Conservation (phyloP, 1,284 basidiomycete species). For the Caloboletus firmus region DNA sequence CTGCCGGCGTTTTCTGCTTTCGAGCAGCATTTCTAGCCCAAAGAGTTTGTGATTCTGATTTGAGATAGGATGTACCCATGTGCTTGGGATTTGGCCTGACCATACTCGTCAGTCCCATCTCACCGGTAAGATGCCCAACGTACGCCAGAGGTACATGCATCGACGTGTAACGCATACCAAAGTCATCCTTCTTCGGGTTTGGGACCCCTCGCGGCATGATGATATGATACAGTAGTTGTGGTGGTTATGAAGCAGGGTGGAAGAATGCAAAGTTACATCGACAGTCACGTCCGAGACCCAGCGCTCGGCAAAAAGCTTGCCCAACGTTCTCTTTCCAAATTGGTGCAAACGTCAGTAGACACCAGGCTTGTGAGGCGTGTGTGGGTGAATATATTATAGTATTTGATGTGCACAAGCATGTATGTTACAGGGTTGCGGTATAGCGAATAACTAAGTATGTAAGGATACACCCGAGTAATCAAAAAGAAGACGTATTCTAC, state of each 20-base stretch:
- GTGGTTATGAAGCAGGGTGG: neutral
- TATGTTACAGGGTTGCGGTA: conserved; percentile 25
- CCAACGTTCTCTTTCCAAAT: conserved; percentile 15
- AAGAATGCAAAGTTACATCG: neutral
- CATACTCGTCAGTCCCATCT: conserved; percentile 17
- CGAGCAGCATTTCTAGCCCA: conserved; percentile 66
- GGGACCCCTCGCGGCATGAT: conserved; percentile 77
- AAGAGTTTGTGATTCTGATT: conserved; percentile 66
- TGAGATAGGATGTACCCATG: conserved; percentile 69
- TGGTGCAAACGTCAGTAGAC: neutral
- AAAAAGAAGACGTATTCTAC: conserved; percentile 31
- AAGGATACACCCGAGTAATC: conserved; percentile 10
- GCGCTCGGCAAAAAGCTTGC: neutral
- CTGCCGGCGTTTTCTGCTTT: conserved; percentile 44
- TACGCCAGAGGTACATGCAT: conserved; percentile 77
- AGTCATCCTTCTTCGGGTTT: conserved; percentile 75
- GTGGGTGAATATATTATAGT: conserved; percentile 1
- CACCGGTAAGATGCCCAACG: conserved; percentile 30
- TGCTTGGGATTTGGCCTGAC: conserved; percentile 73
- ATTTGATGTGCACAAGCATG: neutral
- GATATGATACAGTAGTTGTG: conserved; percentile 6
- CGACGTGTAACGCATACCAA: conserved; percentile 74
- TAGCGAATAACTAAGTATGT: conserved; percentile 14
- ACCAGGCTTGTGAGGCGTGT: neutral
- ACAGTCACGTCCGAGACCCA: neutral